Evolutionary conservation across 495 filamentous ascomycete genomes (phyloP).

Genomic region (Letharia lupina): DNA sequence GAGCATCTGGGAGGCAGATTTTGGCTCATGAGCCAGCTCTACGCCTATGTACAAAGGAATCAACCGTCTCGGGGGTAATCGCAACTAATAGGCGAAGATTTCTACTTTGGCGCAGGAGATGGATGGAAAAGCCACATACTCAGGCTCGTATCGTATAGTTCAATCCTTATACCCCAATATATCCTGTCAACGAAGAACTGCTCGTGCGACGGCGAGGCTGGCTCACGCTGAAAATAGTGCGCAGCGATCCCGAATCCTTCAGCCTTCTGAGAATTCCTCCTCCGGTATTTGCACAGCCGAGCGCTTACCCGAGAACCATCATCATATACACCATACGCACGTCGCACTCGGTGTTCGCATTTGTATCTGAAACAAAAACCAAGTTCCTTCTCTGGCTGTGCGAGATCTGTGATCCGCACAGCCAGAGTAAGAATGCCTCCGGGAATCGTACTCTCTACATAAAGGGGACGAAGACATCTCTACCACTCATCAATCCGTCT

Average conservation of each 20-base stretch:
- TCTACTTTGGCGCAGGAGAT: neutral
- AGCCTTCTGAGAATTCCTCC: neutral
- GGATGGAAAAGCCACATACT: neutral
- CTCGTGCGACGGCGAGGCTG: neutral
- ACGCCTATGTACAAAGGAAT: too few species aligned
- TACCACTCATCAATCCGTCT: neutral
- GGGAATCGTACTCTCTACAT: neutral
- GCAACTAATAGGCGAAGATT: neutral
- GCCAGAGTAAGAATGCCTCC: neutral
- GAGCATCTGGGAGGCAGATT: too few species aligned
- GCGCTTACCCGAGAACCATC: neutral
- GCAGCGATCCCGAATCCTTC: neutral
- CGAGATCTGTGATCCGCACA: neutral
- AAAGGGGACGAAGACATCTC: neutral
- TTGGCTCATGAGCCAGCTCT: too few species aligned
- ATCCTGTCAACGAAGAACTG: neutral
- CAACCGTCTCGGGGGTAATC: neutral
- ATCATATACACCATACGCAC: neutral
- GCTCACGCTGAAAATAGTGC: conserved; percentile 1
- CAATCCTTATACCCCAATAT: neutral
- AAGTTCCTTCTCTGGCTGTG: neutral
- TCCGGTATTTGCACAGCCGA: neutral
- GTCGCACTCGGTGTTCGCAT: neutral
- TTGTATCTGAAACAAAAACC: neutral
- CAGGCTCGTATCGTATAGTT: neutral